Base-by-base conservation (phyloP, 768 basidiomycete species). In the Calocera viscosa region DNA sequence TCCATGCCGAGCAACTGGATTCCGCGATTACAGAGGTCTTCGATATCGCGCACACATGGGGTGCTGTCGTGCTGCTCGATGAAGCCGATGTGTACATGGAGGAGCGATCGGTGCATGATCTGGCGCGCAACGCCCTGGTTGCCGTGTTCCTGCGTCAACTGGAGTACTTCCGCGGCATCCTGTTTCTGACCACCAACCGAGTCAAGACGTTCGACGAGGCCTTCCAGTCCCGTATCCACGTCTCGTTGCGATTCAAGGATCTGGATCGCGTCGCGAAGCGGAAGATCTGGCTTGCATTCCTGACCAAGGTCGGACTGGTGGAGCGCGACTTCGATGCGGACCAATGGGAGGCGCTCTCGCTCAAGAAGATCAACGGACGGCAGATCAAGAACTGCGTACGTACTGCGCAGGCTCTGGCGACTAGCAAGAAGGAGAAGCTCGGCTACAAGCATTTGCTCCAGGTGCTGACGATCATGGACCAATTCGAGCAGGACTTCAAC, bases 41-140 rank as follows among this genome's bases (percentile, higher is more conserved):
- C 66, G 75, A 75, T 63, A 71, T 76, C 34, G 73, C 75, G 1
- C 73, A 75, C 5, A 69, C 72, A 2, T 78, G 77, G 77, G 72
- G 73, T 28, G 76, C 77, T 2, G 73, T 78, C 22, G 74, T 77
- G 1, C 72, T 77, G 35, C 74, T 76, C 41, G 75, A 77, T 71
- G 75, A 76, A 64, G 85, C 86, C 2, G 86, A 89, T 74, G 86
- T 89, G 2, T 89, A 87, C 81, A 79, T 89, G 33, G 86, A 88
- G 71, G 82, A 84, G 72, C 82, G 86, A 5, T 84, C 84, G 2
- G 76, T 86, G 40, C 83, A 86, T 66, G 83, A 87, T 71, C 72
- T 87, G 14, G 80, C 84, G 71, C 80, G 86, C 12, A 89, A 88
- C 70, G 86, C 86, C 0, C 86, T 88, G 82, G 86, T 89, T 5